Evolutionary conservation across 176 grass and related monocot genomes (phyloP), one percentile per base, ranked within the genome.

Genomic region (Avena sativa): DNA sequence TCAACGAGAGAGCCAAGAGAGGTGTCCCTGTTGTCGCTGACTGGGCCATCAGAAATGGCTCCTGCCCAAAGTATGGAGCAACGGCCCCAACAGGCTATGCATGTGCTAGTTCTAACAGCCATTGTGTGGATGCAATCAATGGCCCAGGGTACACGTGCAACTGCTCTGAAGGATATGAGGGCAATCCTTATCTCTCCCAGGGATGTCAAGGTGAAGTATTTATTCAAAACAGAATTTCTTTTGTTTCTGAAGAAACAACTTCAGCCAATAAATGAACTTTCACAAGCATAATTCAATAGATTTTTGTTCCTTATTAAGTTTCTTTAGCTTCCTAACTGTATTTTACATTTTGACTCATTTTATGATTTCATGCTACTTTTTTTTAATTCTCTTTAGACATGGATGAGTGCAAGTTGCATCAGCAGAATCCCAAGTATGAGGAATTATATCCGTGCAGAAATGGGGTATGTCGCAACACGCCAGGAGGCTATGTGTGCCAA

Each of bases 151-250:
- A 89, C 57, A 6, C 71, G 4, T 92, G 91, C 67, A 55, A 63
- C 15, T 92, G 87, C 53, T 87, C 67, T 30, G 14, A 68, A 34
- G 87, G 91, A 11, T 84, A 89, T 0, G 15, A 76, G 44, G 87
- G 87, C 7, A 84, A 89, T 23, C 87, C 87, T 72, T 89, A 89
- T 53, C 56, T 88, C 36, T 19, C 23, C 9, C 6, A 60, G 8
- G 87, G 87, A 9, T 89, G 87, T 48, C 74, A 84, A 89, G 87
- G 87, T 84, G 16, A 88, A 80, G 12, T 69, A 17, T 48, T 47
- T 12, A 64, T 4, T 26, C 23, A 25, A 25, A 64, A 64, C 61
- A 26, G 4, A 64, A 10, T 64, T 64, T 64, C 61, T 12, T 4
- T 5, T 64, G 4, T 64, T 17, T 6, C 23, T 64, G 61, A 64